phyloP scores from a whole-genome alignment of 2,329 filamentous ascomycete species.

The Aspergillus costaricaensis region DNA sequence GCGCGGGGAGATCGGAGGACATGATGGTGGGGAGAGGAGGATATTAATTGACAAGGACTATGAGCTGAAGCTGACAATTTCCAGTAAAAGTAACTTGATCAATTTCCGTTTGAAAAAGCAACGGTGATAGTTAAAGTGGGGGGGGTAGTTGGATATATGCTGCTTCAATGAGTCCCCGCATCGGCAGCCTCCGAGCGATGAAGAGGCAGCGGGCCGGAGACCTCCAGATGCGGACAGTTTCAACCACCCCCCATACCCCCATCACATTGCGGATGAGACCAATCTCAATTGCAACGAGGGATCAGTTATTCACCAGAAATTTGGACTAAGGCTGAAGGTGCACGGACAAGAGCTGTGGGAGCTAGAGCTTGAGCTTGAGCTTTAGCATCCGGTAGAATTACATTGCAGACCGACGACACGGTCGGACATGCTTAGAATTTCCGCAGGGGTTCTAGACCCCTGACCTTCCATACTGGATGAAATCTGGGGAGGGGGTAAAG shows the following conservation, averaged over 20 bases:
- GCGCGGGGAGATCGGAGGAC: slow-evolving; percentile 55
- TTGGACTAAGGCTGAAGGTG: not conserved
- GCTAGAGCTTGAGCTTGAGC: too few relatives aligned
- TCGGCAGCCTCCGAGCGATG: slow-evolving; percentile 25
- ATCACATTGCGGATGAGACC: not conserved
- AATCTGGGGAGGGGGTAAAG: not conserved
- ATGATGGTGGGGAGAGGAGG: slow-evolving; percentile 15
- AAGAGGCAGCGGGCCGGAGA: slow-evolving; percentile 21
- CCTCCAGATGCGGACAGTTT: slow-evolving; percentile 17
- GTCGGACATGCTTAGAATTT: not conserved
- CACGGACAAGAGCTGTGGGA: not conserved
- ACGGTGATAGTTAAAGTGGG: not conserved
- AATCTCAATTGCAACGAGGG: not conserved
- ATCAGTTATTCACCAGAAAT: not conserved
- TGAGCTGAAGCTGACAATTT: slow-evolving; percentile 6
- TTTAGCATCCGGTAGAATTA: not conserved
- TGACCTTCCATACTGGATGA: too few relatives aligned
- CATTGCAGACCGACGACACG: not conserved
- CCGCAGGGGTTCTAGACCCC: slow-evolving; percentile 1
- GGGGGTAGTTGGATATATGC: slow-evolving; percentile 4
- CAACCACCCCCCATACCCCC: too few relatives aligned
- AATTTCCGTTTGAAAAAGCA: not conserved
- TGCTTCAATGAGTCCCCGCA: slow-evolving; percentile 20
- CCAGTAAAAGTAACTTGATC: not conserved
- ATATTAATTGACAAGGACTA: not conserved